phyloP scores from a whole-genome alignment of 306 rosid genomes.

The Betula pendula region DNA sequence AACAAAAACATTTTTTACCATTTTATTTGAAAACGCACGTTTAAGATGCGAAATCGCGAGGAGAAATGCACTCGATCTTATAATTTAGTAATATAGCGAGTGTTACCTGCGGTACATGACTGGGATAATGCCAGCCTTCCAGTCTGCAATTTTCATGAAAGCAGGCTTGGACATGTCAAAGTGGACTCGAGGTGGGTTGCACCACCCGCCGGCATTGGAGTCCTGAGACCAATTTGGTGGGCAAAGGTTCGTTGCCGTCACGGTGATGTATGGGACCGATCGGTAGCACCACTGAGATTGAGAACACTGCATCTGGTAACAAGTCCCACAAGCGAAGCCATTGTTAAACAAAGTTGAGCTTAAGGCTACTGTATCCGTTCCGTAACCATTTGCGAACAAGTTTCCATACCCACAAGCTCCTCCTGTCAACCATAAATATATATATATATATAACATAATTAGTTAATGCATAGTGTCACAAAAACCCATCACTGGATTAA shows the following conservation, averaged over 20 bases:
- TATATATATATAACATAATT: too few relatives aligned
- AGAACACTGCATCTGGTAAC: slow-evolving; percentile 73
- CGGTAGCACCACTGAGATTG: slow-evolving; percentile 49
- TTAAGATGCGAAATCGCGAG: too few relatives aligned
- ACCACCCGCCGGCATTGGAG: slow-evolving; percentile 89
- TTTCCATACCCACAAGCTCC: slow-evolving; percentile 97
- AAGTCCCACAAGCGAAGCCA: slow-evolving; percentile 81
- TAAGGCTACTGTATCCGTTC: slow-evolving; percentile 74
- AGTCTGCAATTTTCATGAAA: slow-evolving; percentile 85
- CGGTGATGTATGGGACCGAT: slow-evolving; percentile 50
- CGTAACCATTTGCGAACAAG: slow-evolving; percentile 71
- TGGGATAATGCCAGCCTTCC: slow-evolving; percentile 81
- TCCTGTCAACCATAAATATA: slow-evolving; percentile 39
- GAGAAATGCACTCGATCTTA: too few relatives aligned
- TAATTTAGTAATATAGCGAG: too few relatives aligned
- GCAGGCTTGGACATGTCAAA: slow-evolving; percentile 94
- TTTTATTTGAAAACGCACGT: too few relatives aligned
- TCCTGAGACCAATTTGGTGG: slow-evolving; percentile 82
- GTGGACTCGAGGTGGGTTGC: slow-evolving; percentile 84
- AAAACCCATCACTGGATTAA: too few relatives aligned
- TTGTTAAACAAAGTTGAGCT: slow-evolving; percentile 81
- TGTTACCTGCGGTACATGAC: slow-evolving; percentile 70
- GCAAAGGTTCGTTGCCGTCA: slow-evolving; percentile 88
- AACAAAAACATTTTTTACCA: too few relatives aligned
- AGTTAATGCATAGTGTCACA: too few relatives aligned